These are phyloP conservation scores for Paraurostyla sp. DNA, from an alignment of 73 alveolate genomes.

Conservation along the genomic window DNA sequence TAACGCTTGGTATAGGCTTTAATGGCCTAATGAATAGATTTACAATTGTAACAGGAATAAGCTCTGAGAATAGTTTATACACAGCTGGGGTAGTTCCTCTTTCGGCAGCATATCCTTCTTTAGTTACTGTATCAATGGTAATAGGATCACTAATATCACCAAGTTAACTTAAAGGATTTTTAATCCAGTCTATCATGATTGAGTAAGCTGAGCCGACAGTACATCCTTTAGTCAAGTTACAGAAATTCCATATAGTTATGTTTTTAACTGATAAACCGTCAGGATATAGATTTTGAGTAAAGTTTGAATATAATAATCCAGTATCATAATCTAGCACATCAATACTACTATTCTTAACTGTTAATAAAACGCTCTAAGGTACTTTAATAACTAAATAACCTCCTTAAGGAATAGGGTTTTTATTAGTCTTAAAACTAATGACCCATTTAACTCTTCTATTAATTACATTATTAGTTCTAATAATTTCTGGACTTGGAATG, in stretches of 20 bases:
- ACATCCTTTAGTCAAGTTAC: slow-evolving; percentile 28
- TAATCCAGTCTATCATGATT: slow-evolving; percentile 28
- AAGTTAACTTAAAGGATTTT: slow-evolving; percentile 38
- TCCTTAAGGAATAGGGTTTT: slow-evolving; percentile 53
- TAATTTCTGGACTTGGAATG: slow-evolving; percentile 66
- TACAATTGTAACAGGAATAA: slow-evolving; percentile 1
- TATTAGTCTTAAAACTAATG: slow-evolving; percentile 44
- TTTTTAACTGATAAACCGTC: slow-evolving; percentile 19
- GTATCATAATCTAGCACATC: slow-evolving; percentile 40
- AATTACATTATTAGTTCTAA: slow-evolving; percentile 64
- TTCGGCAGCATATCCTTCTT: slow-evolving; percentile 46
- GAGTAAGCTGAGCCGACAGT: slow-evolving; percentile 46
- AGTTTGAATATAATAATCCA: background rate
- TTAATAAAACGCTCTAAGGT: slow-evolving; percentile 56
- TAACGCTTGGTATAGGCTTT: slow-evolving; percentile 67
- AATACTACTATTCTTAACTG: slow-evolving; percentile 8
- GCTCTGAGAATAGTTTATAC: slow-evolving; percentile 30
- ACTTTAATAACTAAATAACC: slow-evolving; percentile 45
- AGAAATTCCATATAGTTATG: slow-evolving; percentile 13
- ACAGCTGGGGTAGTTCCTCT: slow-evolving; percentile 27
- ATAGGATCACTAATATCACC: background rate
- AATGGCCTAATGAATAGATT: slow-evolving; percentile 23
- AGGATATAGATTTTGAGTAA: background rate
- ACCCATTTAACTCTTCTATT: slow-evolving; percentile 55
- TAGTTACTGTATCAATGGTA: slow-evolving; percentile 8